Evolutionary conservation across 179 eudicot genomes (phyloP), one percentile per base, ranked within the genome.

Genomic region (Carnegiea gigantea): DNA sequence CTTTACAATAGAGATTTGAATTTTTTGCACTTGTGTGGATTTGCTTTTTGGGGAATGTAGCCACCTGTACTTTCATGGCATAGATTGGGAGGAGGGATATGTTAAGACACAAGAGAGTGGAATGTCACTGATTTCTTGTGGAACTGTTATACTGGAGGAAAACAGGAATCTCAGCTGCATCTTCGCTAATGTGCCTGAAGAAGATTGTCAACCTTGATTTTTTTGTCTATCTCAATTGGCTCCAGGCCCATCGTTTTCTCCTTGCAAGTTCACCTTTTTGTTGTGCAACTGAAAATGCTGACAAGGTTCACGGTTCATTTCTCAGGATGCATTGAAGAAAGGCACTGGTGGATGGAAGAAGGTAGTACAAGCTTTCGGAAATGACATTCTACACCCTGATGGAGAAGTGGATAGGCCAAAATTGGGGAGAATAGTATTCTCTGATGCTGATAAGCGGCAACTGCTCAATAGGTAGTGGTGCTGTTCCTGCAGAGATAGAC

Each of bases 321-420:
- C 85, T 62, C 85, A 95, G 98, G 91, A 91, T 91, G 98, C 91
- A 49, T 87, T 96, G 82, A 96, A 92, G 86, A 95, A 94, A 88
- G 99, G 97, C 71, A 93, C 93, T 12, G 92, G 93, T 75, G 98
- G 99, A 43, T 96, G 97, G 97, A 96, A 85, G 74, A 95, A 91
- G 85, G 98, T 91, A 36, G 97, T 95, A 83, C 90, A 90, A 73
- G 90, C 97, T 77, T 97, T 95, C 85, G 98, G 98, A 36, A 89
- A 91, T 43, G 97, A 88, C 20, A 92, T 96, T 81, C 84, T 96
- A 78, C 91, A 23, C 76, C 90, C 85, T 70, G 86, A 86, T 83
- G 99, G 99, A 81, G 98, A 96, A 85, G 97, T 94, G 71, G 97
- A 96, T 88, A 88, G 98, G 65, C 88, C 93, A 44, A 91, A 92